Evolutionary conservation across 176 grass and related monocot genomes (phyloP), one percentile per base, ranked within the genome.

Genomic region (Microstegium vimineum): DNA sequence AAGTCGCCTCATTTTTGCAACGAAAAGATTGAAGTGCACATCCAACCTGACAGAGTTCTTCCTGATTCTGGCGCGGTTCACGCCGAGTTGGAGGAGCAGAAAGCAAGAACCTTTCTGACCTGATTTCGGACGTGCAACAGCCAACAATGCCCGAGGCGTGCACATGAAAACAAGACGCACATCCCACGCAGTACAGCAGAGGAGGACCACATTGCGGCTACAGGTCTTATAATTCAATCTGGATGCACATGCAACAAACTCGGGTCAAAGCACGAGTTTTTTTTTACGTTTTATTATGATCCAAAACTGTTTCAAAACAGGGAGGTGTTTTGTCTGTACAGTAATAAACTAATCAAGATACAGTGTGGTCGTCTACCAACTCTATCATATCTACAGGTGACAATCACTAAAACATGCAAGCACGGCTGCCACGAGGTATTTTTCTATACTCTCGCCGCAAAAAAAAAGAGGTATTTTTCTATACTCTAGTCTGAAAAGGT

Each of bases 151-250:
- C 80, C 56, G 13, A 82, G 37, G 38, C 69, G 30, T 82, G 27
- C 40, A 73, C 40, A 7, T 73, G 69, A 82, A 73, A 62, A 82
- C n/a, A 82, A 8, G 27, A 73, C 80, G 33, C 8, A 47, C 56
- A 62, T 35, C 20, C 69, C 28, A 73, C 37, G 37, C 67, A n/a
- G 2, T 4, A 61, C 60, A 66, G 38, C 62, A 79, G n/a, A 56
- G 12, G 20, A 67, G 20, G 63, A 37, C 80, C 12, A 36, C 18
- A 18, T 15, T 45, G 56, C 35, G 6, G 25, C 56, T 62, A 8
- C 38, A 38, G 32, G 47, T 80, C 31, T 27, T 54, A 54, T 25
- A 22, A 20, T 80, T 68, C 43, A 69, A 69, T 17, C 14, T 12
- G 45, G 15, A 69, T 56, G 32, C n/a, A n/a, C n/a, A n/a, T n/a